A percentile compares a stretch with the other conserved stretches of the same genome.
Evolutionary conservation across 2,329 filamentous ascomycete genomes (phyloP).

Genomic region (Epichloe amarillans): DNA sequence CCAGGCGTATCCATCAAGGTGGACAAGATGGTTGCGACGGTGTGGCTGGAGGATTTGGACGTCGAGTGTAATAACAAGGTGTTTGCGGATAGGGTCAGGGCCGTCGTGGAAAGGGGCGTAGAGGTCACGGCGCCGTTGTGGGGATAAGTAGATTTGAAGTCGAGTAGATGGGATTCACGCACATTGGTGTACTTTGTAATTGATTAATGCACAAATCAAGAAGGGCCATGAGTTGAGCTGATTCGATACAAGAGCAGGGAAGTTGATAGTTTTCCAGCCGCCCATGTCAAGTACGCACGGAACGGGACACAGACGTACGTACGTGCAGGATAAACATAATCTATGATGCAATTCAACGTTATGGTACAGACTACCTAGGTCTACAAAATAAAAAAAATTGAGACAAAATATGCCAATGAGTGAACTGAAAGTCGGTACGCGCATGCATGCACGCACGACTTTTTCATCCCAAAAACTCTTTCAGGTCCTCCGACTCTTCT

Average conservation of each 20-base stretch:
- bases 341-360: constrained; percentile 9
- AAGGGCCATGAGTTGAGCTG: too few relatives aligned
- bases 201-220: neutral
- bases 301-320: neutral
- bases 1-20: constrained; percentile 79
- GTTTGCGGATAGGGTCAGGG: constrained; percentile 71
- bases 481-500: constrained; percentile 62
- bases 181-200: neutral
- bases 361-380: constrained; percentile 20
- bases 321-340: neutral
- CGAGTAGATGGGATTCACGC: too few relatives aligned
- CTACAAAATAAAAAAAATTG: constrained; percentile 16
- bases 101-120: constrained; percentile 78
- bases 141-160: constrained; percentile 22
- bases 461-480: constrained; percentile 37
- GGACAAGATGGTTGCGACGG: constrained; percentile 73
- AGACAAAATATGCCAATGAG: constrained; percentile 2
- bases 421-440: neutral
- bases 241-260: too few relatives aligned
- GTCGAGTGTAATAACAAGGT: constrained; percentile 74
- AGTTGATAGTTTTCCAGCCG: too few relatives aligned
- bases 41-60: constrained; percentile 86
- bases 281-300: neutral
- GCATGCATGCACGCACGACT: constrained; percentile 1
- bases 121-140: constrained; percentile 73